Percentiles rank a stretch among this genome's conserved stretches.
Conservation (phyloP, 2,329 filamentous ascomycete species). For the Sporothrix curviconia region DNA sequence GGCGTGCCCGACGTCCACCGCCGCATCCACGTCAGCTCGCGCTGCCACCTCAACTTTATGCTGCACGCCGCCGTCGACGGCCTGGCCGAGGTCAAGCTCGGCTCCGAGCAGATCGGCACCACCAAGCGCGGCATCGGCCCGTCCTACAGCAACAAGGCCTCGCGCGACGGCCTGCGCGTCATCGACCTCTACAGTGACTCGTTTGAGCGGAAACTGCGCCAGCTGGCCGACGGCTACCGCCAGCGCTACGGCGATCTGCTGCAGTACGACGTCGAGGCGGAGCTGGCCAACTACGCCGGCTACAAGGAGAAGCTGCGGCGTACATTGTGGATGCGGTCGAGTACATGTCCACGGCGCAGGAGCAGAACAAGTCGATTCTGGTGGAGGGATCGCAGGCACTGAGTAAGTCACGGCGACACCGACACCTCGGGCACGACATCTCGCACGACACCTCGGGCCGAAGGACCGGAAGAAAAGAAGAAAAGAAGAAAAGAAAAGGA, state of each 20-base stretch:
- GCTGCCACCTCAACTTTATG: conserved; percentile 58
- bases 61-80: conserved; percentile 63
- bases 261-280: conserved; percentile 61
- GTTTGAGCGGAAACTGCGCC: conserved; percentile 61
- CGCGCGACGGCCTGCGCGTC: conserved; percentile 60
- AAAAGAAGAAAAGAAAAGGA: too few species aligned
- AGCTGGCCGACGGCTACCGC: conserved; percentile 55
- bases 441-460: too few species aligned
- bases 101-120: conserved; percentile 25
- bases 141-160: conserved; percentile 46
- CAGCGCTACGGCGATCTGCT: conserved; percentile 58
- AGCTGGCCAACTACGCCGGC: conserved; percentile 55
- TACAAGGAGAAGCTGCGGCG: conserved; percentile 50
- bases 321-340: conserved; percentile 58
- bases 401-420: conserved; percentile 4
- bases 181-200: conserved; percentile 61
- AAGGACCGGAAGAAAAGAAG: too few species aligned
- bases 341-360: conserved; percentile 48
- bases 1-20: conserved; percentile 33
- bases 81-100: conserved; percentile 27
- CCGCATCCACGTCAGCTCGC: conserved; percentile 56
- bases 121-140: conserved; percentile 22
- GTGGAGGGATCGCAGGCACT: conserved; percentile 48
- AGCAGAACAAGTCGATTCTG: conserved; percentile 47
- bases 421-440: background rate